These are phyloP conservation scores for Nitzschia putrida DNA, from an alignment of 108 stramenopile species.

Conservation along the genomic window DNA sequence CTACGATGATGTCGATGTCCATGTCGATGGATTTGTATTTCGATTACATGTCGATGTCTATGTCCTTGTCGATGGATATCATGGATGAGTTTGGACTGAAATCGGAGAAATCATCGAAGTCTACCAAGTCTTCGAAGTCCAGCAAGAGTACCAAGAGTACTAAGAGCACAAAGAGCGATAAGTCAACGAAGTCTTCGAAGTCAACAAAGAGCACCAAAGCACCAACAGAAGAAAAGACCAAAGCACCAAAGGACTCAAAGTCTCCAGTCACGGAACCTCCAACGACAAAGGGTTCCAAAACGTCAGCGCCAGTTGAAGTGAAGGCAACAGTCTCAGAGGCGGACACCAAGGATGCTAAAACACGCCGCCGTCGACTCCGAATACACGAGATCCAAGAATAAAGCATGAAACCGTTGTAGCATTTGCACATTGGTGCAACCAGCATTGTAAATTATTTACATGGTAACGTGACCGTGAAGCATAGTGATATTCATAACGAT, in stretches of 20 bases:
- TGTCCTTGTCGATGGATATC: constrained; percentile 16
- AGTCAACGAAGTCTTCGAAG: constrained; percentile 10
- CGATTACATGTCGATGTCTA: constrained; percentile 18
- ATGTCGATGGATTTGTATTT: neutral
- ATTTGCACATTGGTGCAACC: too few relatives aligned
- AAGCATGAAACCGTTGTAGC: neutral
- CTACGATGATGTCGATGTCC: constrained; percentile 3
- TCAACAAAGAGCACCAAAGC: constrained; percentile 1
- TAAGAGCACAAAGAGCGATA: neutral
- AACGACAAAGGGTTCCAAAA: too few relatives aligned
- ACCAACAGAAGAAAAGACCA: constrained; percentile 1
- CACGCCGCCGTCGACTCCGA: constrained; percentile 15
- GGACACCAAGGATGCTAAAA: neutral
- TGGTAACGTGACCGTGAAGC: too few relatives aligned
- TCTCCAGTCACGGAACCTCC: neutral
- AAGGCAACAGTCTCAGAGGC: neutral
- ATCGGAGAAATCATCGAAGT: neutral
- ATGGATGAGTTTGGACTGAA: constrained; percentile 1
- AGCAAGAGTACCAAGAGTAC: neutral
- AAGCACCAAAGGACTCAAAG: neutral
- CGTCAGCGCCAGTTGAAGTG: neutral
- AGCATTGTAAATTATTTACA: too few relatives aligned
- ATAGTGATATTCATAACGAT: too few relatives aligned
- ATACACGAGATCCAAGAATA: constrained; percentile 16
- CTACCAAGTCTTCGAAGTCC: neutral